Conservation (phyloP, 495 filamentous ascomycete genomes). For the Astrothelium macrocarpum region DNA sequence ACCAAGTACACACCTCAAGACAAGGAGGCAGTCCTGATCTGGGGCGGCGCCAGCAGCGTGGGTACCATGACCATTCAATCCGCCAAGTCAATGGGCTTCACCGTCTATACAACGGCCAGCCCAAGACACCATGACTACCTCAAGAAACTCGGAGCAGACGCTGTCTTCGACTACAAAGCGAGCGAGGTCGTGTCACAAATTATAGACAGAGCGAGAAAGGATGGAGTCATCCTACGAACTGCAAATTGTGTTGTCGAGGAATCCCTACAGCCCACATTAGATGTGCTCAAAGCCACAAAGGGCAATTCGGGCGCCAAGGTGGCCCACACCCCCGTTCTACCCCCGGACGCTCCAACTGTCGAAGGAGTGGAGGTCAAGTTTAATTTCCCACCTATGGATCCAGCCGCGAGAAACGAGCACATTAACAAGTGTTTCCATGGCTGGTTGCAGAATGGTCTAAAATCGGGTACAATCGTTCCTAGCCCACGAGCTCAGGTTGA, state of each 20-base stretch:
- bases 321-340: background rate
- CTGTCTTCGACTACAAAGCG: conserved; percentile 45
- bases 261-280: background rate
- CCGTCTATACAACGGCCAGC: conserved; percentile 45
- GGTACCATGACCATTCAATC: conserved; percentile 49
- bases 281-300: background rate
- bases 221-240: background rate
- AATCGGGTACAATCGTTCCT: background rate
- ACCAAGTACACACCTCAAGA: background rate
- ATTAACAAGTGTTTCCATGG: background rate
- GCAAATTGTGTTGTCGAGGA: background rate
- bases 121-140: conserved; percentile 46
- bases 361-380: background rate
- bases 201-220: background rate
- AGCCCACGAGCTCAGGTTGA: background rate
- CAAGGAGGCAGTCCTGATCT: conserved; percentile 38
- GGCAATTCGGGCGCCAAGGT: background rate
- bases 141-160: conserved; percentile 40
- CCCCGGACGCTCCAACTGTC: background rate
- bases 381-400: background rate
- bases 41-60: conserved; percentile 38
- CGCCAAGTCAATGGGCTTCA: conserved; percentile 39
- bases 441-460: background rate
- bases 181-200: background rate
- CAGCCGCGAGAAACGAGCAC: background rate